Evolutionary conservation across 371 early-diverging fungal species (phyloP).

Genomic region (Mucor irregularis): DNA sequence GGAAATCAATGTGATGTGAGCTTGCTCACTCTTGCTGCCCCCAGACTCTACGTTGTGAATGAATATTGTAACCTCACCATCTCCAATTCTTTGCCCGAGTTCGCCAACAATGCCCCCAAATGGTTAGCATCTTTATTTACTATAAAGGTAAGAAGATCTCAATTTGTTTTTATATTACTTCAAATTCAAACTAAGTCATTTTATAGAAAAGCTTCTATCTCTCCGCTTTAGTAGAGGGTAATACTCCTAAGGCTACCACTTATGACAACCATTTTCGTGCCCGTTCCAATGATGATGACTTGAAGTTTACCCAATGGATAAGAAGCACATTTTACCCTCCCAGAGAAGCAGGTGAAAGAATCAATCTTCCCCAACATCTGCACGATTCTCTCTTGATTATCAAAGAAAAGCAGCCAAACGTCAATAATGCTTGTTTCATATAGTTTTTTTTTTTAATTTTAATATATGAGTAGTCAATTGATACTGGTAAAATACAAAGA

Average conservation of each 20-base stretch:
- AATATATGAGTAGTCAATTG: no score
- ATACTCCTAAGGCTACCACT: neutral
- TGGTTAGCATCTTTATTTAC: neutral
- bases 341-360: no score
- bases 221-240: neutral
- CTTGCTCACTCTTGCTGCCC: neutral
- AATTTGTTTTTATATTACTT: neutral
- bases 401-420: no score
- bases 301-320: conserved; percentile 1
- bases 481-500: no score
- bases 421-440: no score
- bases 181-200: neutral
- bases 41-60: neutral
- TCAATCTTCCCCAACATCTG: no score
- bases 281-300: neutral
- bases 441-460: no score
- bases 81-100: neutral
- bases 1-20: neutral
- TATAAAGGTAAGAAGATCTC: neutral
- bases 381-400: no score
- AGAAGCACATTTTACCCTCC: conserved; percentile 1
- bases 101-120: neutral
- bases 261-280: neutral
- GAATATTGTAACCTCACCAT: neutral
- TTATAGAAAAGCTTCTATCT: conserved; percentile 2